Evolutionary conservation across 2,329 filamentous ascomycete species (phyloP).

Genomic region (Hypomyces rosellus): DNA sequence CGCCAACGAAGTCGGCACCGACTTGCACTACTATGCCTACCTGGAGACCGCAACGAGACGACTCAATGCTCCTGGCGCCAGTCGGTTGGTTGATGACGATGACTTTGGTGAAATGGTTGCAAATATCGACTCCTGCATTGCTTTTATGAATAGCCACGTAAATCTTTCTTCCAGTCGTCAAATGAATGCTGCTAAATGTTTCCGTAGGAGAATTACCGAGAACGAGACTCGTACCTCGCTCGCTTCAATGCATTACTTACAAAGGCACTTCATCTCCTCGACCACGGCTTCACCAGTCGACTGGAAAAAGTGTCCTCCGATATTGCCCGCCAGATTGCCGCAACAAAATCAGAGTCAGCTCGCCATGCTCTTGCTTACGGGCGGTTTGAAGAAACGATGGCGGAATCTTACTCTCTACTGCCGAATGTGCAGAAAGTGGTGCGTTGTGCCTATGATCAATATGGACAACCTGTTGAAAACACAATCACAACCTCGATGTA

Average conservation of each 20-base stretch:
- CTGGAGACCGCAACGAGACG: constrained; percentile 84
- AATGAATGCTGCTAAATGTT: too few species aligned
- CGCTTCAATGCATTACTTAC: constrained; percentile 77
- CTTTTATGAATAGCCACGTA: constrained; percentile 85
- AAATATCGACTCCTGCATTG: constrained; percentile 83
- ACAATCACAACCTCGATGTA: constrained; percentile 46
- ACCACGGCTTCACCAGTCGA: constrained; percentile 48
- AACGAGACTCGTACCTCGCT: constrained; percentile 80
- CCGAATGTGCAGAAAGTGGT: constrained; percentile 50
- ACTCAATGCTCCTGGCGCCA: constrained; percentile 85
- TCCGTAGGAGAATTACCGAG: constrained; percentile 67
- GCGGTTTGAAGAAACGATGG: constrained; percentile 52
- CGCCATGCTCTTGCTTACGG: constrained; percentile 55
- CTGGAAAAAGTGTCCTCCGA: constrained; percentile 49
- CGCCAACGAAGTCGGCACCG: constrained; percentile 78
- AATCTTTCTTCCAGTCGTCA: constrained; percentile 22
- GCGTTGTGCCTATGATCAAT: constrained; percentile 45
- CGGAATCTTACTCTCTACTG: constrained; percentile 50
- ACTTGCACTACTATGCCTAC: constrained; percentile 91
- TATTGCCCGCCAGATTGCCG: constrained; percentile 47
- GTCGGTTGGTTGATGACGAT: constrained; percentile 74
- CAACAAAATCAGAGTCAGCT: constrained; percentile 53
- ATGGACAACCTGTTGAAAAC: constrained; percentile 38
- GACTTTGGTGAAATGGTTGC: constrained; percentile 84
- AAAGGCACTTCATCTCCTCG: constrained; percentile 56